Conservation (phyloP, 257 asterid genomes). For the Primulina tabacum region DNA sequence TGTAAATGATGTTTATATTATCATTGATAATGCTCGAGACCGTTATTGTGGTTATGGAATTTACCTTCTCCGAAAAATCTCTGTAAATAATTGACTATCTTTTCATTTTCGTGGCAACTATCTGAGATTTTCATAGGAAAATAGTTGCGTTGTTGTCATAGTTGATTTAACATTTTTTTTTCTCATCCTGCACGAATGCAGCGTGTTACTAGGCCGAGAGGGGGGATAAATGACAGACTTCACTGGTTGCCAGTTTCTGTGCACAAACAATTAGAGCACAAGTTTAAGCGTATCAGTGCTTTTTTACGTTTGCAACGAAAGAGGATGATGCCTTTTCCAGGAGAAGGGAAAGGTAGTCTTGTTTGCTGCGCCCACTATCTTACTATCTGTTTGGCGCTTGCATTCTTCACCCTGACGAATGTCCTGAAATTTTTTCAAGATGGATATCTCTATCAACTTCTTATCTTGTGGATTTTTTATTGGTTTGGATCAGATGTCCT, state of each 20-base stretch:
- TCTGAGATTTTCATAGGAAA: background rate
- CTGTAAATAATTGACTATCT: background rate
- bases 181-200: constrained; percentile 26
- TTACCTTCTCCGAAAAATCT: too few species aligned
- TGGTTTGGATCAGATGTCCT: constrained; percentile 38
- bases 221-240: constrained; percentile 58
- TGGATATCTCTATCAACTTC: constrained; percentile 12
- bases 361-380: constrained; percentile 2
- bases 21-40: too few species aligned
- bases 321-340: constrained; percentile 36
- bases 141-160: background rate
- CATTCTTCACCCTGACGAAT: constrained; percentile 10
- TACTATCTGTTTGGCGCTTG: background rate
- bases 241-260: constrained; percentile 66
- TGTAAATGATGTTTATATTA: constrained; percentile 2
- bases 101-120: background rate
- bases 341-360: constrained; percentile 30
- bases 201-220: constrained; percentile 76
- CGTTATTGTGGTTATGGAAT: too few species aligned
- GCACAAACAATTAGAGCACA: constrained; percentile 42
- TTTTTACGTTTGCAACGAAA: constrained; percentile 15
- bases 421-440: constrained; percentile 7
- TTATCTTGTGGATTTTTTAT: constrained; percentile 19
- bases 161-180: constrained; percentile 3
- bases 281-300: constrained; percentile 31